Conservation (phyloP, 345 rosid species). For the Sapria himalayana region DNA sequence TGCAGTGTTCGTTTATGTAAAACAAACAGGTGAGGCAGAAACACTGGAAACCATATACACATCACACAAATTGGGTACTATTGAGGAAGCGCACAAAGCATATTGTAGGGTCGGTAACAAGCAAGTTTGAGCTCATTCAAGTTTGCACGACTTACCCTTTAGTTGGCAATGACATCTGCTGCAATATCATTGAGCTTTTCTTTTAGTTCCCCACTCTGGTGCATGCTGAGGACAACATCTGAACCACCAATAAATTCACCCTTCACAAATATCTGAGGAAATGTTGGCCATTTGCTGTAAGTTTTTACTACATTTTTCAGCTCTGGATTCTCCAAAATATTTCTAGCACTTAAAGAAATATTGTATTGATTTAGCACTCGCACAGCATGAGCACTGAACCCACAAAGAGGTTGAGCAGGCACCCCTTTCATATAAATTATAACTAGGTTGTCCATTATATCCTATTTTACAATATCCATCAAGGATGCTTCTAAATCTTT, state of each 20-base stretch:
- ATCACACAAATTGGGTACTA: no score
- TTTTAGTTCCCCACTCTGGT: constrained; percentile 69
- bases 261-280: constrained; percentile 80
- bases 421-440: constrained; percentile 94
- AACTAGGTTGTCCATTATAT: constrained; percentile 77
- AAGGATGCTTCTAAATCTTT: constrained; percentile 27
- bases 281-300: constrained; percentile 90
- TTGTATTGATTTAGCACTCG: constrained; percentile 60
- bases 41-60: no score
- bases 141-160: no score
- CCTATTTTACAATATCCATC: constrained; percentile 67
- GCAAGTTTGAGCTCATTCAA: no score
- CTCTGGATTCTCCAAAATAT: constrained; percentile 72
- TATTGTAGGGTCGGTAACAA: no score
- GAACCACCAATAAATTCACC: constrained; percentile 96
- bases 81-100: no score
- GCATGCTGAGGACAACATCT: constrained; percentile 18
- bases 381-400: constrained; percentile 88
- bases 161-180: no score
- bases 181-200: constrained; percentile 44
- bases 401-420: constrained; percentile 84
- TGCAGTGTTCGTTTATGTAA: no score
- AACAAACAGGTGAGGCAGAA: no score
- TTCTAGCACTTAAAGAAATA: constrained; percentile 67
- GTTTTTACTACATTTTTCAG: constrained; percentile 69